These are phyloP conservation scores for Tulasnella sp. DNA, from an alignment of 768 basidiomycete genomes.

Conservation along the genomic window DNA sequence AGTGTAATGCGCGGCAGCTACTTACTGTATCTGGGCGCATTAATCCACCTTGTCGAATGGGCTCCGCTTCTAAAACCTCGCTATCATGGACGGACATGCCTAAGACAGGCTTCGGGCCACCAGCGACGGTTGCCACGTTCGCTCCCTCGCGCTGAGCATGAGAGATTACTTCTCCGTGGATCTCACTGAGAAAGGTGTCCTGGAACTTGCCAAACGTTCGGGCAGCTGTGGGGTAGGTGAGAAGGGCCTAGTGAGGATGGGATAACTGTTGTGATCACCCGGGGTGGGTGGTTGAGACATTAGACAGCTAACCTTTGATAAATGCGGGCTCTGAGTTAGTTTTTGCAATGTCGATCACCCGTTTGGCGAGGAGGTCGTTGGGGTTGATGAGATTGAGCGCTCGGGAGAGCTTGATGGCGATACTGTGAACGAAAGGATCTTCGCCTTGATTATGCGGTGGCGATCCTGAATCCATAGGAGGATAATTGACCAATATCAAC, in stretches of 20 bases:
- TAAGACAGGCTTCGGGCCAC: slow-evolving; percentile 48
- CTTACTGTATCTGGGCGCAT: slow-evolving; percentile 54
- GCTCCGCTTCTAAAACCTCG: slow-evolving; percentile 77
- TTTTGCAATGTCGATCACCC: slow-evolving; percentile 73
- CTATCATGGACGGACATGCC: slow-evolving; percentile 70
- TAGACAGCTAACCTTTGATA: slow-evolving; percentile 43
- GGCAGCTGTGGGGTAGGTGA: slow-evolving; percentile 40
- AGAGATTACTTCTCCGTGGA: slow-evolving; percentile 68
- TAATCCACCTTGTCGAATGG: slow-evolving; percentile 66
- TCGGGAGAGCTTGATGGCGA: slow-evolving; percentile 72
- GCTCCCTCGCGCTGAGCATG: slow-evolving; percentile 54
- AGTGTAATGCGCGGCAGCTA: slow-evolving; percentile 9
- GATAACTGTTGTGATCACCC: neutral
- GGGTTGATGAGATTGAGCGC: slow-evolving; percentile 71
- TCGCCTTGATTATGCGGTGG: neutral
- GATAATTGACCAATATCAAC: neutral
- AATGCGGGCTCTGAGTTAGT: slow-evolving; percentile 55
- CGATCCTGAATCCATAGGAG: neutral
- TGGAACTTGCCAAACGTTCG: slow-evolving; percentile 80
- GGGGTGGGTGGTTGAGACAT: neutral
- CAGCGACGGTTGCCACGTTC: slow-evolving; percentile 20
- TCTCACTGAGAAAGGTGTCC: slow-evolving; percentile 61
- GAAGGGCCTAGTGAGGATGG: slow-evolving; percentile 11
- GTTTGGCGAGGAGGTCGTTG: slow-evolving; percentile 68
- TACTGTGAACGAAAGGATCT: slow-evolving; percentile 45